Conservation (phyloP, 1,284 basidiomycete species). For the Rhodotorula sp. region DNA sequence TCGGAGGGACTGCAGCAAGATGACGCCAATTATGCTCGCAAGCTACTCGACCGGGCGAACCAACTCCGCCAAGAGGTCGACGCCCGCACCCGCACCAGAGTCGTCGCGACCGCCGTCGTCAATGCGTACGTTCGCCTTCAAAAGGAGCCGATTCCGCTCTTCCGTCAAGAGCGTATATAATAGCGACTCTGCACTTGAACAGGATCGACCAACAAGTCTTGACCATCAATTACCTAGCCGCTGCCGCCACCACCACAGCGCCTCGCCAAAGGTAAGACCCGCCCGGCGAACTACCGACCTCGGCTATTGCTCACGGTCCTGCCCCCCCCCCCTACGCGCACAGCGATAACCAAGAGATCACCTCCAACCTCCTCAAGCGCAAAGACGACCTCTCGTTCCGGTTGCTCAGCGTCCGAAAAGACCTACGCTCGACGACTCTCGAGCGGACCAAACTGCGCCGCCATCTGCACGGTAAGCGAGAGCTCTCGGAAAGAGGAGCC, state of each 20-base stretch:
- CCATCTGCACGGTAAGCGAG: neutral
- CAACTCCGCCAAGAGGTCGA: neutral
- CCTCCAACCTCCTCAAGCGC: neutral
- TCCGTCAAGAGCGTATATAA: neutral
- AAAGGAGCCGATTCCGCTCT: conserved; percentile 1
- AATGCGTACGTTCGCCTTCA: neutral
- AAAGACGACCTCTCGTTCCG: conserved; percentile 15
- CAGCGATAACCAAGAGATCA: neutral
- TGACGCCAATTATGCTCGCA: neutral
- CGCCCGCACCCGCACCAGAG: neutral
- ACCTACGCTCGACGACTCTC: neutral
- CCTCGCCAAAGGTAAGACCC: neutral
- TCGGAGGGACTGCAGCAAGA: neutral
- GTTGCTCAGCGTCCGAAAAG: neutral
- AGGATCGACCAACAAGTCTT: neutral
- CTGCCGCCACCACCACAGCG: neutral
- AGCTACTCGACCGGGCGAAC: neutral
- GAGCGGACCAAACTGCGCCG: neutral
- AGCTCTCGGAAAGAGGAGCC: too few relatives aligned
- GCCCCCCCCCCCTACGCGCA: too few relatives aligned
- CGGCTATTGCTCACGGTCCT: neutral
- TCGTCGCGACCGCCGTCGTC: neutral
- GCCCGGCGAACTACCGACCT: neutral
- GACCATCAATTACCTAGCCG: neutral
- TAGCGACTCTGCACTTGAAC: neutral